A percentile compares a stretch with the other conserved stretches of the same genome.
These are phyloP conservation scores for Eucalyptus caleyi DNA, from an alignment of 345 rosid species.

Conservation along the genomic window DNA sequence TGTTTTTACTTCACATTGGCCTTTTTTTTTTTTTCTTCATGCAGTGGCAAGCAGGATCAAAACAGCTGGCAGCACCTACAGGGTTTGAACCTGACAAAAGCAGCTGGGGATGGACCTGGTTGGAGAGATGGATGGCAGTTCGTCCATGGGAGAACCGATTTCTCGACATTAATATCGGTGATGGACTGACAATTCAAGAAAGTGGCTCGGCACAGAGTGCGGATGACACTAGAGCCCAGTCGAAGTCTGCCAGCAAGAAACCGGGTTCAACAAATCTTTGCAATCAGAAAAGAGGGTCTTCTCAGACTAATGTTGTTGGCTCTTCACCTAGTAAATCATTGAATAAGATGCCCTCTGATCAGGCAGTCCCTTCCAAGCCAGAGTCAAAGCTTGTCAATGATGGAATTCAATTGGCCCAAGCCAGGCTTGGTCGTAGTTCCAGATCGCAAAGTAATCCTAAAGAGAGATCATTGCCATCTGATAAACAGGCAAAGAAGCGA, in stretches of 20 bases:
- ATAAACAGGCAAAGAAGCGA: constrained; percentile 46
- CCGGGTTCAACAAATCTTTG: constrained; percentile 14
- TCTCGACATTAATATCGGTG: constrained; percentile 68
- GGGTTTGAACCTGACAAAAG: constrained; percentile 83
- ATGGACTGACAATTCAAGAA: constrained; percentile 45
- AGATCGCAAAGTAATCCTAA: constrained; percentile 85
- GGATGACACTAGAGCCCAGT: constrained; percentile 32
- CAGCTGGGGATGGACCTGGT: constrained; percentile 99
- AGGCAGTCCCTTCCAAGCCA: constrained; percentile 13
- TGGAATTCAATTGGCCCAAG: constrained; percentile 32
- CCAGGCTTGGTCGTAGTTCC: constrained; percentile 23
- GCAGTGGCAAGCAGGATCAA: constrained; percentile 95
- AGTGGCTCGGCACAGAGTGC: constrained; percentile 16
- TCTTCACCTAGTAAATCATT: constrained; percentile 48
- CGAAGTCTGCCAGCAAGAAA: constrained; percentile 37
- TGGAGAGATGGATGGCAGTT: constrained; percentile 99
- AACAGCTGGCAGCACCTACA: constrained; percentile 42
- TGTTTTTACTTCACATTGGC: background rate
- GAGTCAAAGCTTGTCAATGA: constrained; percentile 38
- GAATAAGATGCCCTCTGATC: constrained; percentile 19
- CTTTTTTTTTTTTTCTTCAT: background rate
- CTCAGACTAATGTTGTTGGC: constrained; percentile 42
- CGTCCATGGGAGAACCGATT: constrained; percentile 97
- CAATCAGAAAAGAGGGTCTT: constrained; percentile 51
- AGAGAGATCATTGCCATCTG: constrained; percentile 44